These are phyloP conservation scores for Coniochaeta sp. DNA, from an alignment of 2,329 filamentous ascomycete genomes.

Conservation along the genomic window DNA sequence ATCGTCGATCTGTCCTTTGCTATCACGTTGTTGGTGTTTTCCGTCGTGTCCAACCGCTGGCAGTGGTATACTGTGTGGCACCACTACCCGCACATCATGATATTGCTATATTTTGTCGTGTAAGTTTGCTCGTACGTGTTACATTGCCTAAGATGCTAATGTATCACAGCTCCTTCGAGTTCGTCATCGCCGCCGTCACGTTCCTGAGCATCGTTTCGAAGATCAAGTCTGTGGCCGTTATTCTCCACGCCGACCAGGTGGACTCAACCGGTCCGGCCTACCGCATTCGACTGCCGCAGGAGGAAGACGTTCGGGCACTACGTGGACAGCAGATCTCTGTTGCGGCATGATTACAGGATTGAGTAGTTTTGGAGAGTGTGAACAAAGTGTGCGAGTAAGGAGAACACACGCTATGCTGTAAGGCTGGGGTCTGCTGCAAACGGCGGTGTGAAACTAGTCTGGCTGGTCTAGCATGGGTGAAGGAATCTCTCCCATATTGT, in stretches of 20 bases:
- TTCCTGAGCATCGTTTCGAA: background rate
- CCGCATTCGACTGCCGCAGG: background rate
- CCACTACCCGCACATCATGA: background rate
- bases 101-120: background rate
- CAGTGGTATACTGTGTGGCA: background rate
- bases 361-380: too few species aligned
- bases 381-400: too few species aligned
- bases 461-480: too few species aligned
- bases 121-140: background rate
- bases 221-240: background rate
- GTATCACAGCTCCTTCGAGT: background rate
- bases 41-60: background rate
- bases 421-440: too few species aligned
- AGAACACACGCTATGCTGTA: too few species aligned
- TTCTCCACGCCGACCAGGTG: background rate
- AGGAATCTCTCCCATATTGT: too few species aligned
- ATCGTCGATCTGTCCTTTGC: slow-evolving; percentile 2
- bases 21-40: background rate
- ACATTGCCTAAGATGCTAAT: background rate
- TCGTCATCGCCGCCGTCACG: background rate
- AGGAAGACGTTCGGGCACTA: background rate
- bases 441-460: too few species aligned
- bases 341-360: background rate
- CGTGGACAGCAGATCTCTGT: background rate
- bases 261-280: background rate